phyloP scores from a whole-genome alignment of 495 filamentous ascomycete genomes.

The Cairneyella variabilis region DNA sequence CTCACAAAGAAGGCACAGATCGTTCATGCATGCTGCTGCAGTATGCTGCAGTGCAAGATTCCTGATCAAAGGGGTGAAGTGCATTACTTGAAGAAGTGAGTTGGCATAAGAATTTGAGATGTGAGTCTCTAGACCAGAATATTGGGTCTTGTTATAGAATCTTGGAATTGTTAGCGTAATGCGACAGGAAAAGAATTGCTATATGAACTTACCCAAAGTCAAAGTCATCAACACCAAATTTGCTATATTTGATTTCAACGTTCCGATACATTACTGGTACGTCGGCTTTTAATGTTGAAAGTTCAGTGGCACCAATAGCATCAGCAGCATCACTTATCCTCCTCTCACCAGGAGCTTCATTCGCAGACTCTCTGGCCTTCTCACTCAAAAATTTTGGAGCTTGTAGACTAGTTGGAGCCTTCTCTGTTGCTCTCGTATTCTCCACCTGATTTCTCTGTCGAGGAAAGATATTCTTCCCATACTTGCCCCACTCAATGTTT shows the following conservation, averaged over 20 bases:
- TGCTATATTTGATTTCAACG: conserved; percentile 95
- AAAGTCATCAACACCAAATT: conserved; percentile 96
- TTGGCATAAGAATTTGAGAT: conserved; percentile 96
- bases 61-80: conserved; percentile 81
- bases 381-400: conserved; percentile 92
- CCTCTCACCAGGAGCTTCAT: conserved; percentile 37
- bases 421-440: conserved; percentile 59
- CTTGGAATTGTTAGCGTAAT: conserved; percentile 40
- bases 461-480: conserved; percentile 74
- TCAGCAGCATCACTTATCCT: conserved; percentile 60
- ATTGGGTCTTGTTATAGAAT: conserved; percentile 86
- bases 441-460: conserved; percentile 78
- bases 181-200: background rate
- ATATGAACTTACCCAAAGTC: conserved; percentile 72
- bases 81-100: conserved; percentile 83
- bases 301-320: conserved; percentile 53
- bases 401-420: conserved; percentile 43
- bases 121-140: conserved; percentile 92
- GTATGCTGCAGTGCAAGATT: conserved; percentile 91
- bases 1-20: conserved; percentile 87
- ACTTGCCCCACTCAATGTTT: conserved; percentile 65
- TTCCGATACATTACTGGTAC: conserved; percentile 83
- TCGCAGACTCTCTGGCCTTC: conserved; percentile 67
- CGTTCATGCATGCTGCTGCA: conserved; percentile 73
- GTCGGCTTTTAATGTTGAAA: conserved; percentile 62